Conservation (phyloP, 495 filamentous ascomycete genomes). For the Penicillium mononematosum region DNA sequence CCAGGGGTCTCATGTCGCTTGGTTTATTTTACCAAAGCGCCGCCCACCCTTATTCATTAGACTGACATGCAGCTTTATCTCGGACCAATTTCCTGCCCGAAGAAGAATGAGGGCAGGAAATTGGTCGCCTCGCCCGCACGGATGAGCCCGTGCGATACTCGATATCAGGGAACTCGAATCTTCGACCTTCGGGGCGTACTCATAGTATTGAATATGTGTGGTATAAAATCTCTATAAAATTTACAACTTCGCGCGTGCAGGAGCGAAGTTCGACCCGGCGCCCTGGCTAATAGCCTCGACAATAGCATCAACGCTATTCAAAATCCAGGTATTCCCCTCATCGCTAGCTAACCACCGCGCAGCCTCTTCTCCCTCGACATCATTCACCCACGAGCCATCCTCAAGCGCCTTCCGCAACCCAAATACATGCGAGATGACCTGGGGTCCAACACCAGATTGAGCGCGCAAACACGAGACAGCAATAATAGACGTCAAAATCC, state of each 20-base stretch:
- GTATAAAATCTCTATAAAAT: conserved; percentile 11
- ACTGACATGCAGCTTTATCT: not conserved
- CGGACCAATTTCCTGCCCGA: not conserved
- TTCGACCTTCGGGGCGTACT: not conserved
- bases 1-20: not conserved
- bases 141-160: not conserved
- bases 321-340: conserved; percentile 70
- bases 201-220: not conserved
- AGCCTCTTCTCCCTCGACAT: conserved; percentile 54
- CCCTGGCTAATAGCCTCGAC: conserved; percentile 61
- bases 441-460: conserved; percentile 75
- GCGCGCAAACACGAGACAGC: conserved; percentile 68
- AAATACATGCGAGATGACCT: conserved; percentile 74
- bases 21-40: not conserved
- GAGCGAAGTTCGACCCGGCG: conserved; percentile 59
- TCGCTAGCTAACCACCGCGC: conserved; percentile 66
- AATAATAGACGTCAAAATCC: conserved; percentile 64
- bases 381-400: conserved; percentile 56
- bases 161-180: not conserved
- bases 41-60: not conserved
- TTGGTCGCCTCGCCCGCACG: not conserved
- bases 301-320: conserved; percentile 67
- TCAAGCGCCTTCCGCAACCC: conserved; percentile 70
- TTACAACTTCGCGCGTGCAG: conserved; percentile 52
- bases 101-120: not conserved